These are phyloP conservation scores for Babesia divergens DNA, from an alignment of 169 alveolate genomes.

Conservation along the genomic window DNA sequence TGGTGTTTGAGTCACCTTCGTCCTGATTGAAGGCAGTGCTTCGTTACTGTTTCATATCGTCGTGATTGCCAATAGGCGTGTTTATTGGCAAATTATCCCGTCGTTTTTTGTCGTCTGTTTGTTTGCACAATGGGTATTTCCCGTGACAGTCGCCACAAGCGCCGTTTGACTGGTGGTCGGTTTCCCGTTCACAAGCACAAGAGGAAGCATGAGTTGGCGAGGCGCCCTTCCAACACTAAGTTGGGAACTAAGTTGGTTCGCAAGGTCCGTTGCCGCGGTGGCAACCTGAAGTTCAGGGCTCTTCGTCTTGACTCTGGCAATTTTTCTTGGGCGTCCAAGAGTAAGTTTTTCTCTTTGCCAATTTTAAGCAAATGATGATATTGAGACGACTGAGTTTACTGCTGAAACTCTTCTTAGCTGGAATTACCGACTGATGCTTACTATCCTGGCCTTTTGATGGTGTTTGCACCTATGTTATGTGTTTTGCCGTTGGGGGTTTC, in stretches of 20 bases:
- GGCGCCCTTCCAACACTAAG: slow-evolving; percentile 97
- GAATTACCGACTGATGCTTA: slow-evolving; percentile 71
- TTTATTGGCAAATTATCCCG: background rate
- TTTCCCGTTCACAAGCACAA: slow-evolving; percentile 98
- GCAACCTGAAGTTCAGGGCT: slow-evolving; percentile 93
- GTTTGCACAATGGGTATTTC: slow-evolving; percentile 94
- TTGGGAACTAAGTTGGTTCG: slow-evolving; percentile 92
- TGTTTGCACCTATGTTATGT: background rate
- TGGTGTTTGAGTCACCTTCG: slow-evolving; percentile 6
- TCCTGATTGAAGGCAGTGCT: slow-evolving; percentile 1
- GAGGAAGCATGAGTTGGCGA: slow-evolving; percentile 98
- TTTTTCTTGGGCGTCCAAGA: slow-evolving; percentile 96
- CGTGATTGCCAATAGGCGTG: background rate
- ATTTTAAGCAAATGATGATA: slow-evolving; percentile 29
- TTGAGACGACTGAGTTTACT: slow-evolving; percentile 17
- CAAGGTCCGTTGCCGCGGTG: slow-evolving; percentile 97
- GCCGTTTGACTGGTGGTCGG: slow-evolving; percentile 99
- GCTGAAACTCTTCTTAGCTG: slow-evolving; percentile 62
- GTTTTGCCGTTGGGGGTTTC: no score
- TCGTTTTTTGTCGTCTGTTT: background rate
- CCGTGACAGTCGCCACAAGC: slow-evolving; percentile 98
- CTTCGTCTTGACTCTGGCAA: slow-evolving; percentile 96
- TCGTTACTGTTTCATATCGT: background rate
- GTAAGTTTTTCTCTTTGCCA: slow-evolving; percentile 57
- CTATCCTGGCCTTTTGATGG: background rate